Base-by-base conservation (phyloP, 2,329 filamentous ascomycete species). In the Mycocentrospora acerina region DNA sequence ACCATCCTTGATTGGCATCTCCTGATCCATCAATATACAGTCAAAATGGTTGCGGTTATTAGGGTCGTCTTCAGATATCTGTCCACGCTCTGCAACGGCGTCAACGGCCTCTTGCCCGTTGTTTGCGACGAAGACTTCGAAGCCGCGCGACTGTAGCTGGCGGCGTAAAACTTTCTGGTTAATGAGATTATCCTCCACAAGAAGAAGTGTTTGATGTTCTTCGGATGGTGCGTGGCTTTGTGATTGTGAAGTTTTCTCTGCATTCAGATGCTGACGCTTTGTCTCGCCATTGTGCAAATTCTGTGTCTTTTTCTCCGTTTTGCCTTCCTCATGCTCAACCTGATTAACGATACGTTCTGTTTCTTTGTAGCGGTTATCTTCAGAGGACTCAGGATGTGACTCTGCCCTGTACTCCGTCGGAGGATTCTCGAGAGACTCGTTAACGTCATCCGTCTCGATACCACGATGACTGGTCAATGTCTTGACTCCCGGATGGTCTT, bases 141-240 rank as follows among this genome's bases (percentile, higher is more conserved):
- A 62, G 0, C 66, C 63, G 9, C 71, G 61, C 28, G 70, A 69
- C 37, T 70, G 67, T 33, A 74, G 71, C 46, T 76, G 75, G 50
- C 75, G 72, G 11, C 69, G 62, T 18, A 77, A 48, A 17, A 77
- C 73, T 14, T 73, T 72, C 0, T 76, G 64, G 15, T 77, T 77
- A 37, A 76, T 70, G 3, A 67, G 37, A 30, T 76, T 77, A 42
- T 76, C 74, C 43, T 76, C 74, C 0, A 75, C 73, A 1, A 77
- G 54, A 0, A 77, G 60, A 6, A 68, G 39, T 2, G 58, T 64
- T 8, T 48, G 43, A 8, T 51, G 52, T 3, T 36, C 30, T 14
- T 59, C 48, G 3, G 44, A 46, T 4, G 35, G 41, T n/a, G 46
- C 34, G 12, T 44, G 29, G 16, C 45, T 58, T 32, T 64, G 59